A percentile compares a stretch with the other conserved stretches of the same genome.
Conservation (phyloP, 495 filamentous ascomycete species). For the Elaphomyces granulatus region DNA sequence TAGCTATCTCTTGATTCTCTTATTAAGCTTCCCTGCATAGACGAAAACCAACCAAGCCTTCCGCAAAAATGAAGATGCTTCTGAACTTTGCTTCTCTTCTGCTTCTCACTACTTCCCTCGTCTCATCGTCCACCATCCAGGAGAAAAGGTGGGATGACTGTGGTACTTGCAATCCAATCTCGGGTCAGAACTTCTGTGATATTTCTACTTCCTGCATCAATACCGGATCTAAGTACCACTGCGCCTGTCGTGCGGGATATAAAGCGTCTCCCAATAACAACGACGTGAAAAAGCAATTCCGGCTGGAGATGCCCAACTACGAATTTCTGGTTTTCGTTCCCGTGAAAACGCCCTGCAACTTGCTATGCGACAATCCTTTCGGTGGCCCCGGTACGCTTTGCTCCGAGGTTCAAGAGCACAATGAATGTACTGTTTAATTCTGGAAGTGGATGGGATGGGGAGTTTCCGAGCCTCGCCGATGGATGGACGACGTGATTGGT, state of each 20-base stretch:
- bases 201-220: constrained; percentile 37
- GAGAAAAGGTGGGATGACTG: constrained; percentile 11
- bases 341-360: constrained; percentile 24
- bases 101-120: constrained; percentile 13
- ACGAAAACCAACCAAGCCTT: not conserved
- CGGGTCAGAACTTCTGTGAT: constrained; percentile 29
- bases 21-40: too few species aligned
- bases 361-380: constrained; percentile 24
- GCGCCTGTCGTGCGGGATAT: constrained; percentile 53
- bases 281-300: constrained; percentile 25
- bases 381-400: constrained; percentile 21
- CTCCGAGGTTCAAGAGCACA: constrained; percentile 20
- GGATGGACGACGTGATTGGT: too few species aligned
- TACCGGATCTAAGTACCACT: constrained; percentile 59
- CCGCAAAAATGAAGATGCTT: constrained; percentile 16
- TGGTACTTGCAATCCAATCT: constrained; percentile 31
- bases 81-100: constrained; percentile 10
- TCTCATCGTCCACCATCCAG: constrained; percentile 12
- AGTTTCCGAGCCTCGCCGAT: too few species aligned
- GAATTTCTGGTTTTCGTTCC: constrained; percentile 31
- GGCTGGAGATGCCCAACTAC: constrained; percentile 26
- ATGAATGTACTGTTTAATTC: constrained; percentile 20
- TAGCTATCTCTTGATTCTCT: too few species aligned
- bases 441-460: too few species aligned
- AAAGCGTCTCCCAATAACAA: constrained; percentile 35